A percentile compares a stretch with the other conserved stretches of the same genome.
Evolutionary conservation across 345 rosid species (phyloP).

Genomic region (Linum tenue): DNA sequence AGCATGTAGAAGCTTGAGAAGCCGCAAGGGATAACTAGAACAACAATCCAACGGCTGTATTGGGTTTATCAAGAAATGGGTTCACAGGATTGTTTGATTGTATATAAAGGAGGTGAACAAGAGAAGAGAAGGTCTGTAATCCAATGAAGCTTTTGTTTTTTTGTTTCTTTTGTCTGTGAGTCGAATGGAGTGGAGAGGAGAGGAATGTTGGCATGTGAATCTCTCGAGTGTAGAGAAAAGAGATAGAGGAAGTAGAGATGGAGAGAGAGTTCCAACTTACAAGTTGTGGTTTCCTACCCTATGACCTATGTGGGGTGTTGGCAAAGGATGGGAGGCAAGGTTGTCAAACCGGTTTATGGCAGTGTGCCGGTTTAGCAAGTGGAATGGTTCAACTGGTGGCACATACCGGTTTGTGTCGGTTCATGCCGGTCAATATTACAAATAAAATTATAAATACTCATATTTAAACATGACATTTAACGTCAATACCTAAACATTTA

Average conservation of each 20-base stretch:
- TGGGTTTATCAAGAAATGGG: slow-evolving; percentile 17
- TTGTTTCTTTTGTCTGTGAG: slow-evolving; percentile 16
- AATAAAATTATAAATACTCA: no score
- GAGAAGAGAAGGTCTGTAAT: slow-evolving; percentile 25
- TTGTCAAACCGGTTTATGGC: no score
- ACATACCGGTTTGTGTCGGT: neutral
- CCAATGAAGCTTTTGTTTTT: slow-evolving; percentile 30
- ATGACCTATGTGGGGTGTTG: neutral
- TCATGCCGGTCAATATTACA: no score
- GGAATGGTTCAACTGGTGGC: no score
- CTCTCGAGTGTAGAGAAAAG: slow-evolving; percentile 28
- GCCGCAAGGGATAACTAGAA: slow-evolving; percentile 19
- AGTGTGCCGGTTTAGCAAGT: no score
- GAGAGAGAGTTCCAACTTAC: slow-evolving; percentile 3
- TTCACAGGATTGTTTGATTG: slow-evolving; percentile 27
- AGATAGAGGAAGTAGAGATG: neutral
- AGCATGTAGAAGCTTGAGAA: slow-evolving; percentile 27
- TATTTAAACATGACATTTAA: no score
- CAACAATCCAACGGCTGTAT: slow-evolving; percentile 23
- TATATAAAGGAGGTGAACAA: slow-evolving; percentile 21
- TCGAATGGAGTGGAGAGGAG: slow-evolving; percentile 18
- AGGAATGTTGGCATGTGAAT: slow-evolving; percentile 10
- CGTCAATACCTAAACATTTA: no score
- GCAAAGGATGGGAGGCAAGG: neutral
- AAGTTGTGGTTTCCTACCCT: slow-evolving; percentile 12